Percentiles rank a stretch among this genome's conserved stretches.
Conservation (phyloP, 2,329 filamentous ascomycete species). For the Fusarium sororula region DNA sequence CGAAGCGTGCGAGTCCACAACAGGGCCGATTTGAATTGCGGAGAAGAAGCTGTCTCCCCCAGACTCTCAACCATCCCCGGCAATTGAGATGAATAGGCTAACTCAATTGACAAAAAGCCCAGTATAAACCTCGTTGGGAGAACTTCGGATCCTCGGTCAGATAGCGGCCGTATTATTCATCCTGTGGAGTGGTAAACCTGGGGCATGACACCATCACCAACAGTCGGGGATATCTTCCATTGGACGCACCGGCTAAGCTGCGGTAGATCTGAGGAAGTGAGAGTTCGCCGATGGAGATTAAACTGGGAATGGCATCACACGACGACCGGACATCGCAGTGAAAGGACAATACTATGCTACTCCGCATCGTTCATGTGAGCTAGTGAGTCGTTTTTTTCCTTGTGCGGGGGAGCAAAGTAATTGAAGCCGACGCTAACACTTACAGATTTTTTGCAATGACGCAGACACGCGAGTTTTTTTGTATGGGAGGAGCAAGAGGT, state of each 20-base stretch:
- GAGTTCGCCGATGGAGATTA: conserved; percentile 15
- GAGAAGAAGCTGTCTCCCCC: conserved; percentile 22
- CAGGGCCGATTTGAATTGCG: conserved; percentile 29
- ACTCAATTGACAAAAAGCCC: not conserved
- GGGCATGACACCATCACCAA: conserved; percentile 12
- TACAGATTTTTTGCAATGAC: conserved; percentile 21
- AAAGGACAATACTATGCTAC: not conserved
- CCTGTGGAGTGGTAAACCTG: conserved; percentile 15
- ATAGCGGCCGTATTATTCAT: conserved; percentile 36
- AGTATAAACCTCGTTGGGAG: not conserved
- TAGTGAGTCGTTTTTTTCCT: not conserved
- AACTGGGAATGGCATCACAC: conserved; percentile 33
- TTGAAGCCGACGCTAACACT: not conserved
- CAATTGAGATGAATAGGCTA: not conserved
- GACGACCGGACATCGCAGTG: not conserved
- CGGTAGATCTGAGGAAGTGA: not conserved
- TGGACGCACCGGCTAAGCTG: conserved; percentile 13
- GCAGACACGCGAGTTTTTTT: not conserved
- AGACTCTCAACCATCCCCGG: not conserved
- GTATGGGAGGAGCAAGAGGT: not conserved
- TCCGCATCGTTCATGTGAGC: conserved; percentile 10
- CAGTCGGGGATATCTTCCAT: not conserved
- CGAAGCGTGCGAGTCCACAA: conserved; percentile 5
- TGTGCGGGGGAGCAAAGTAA: not conserved
- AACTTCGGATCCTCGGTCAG: conserved; percentile 35